Base-by-base conservation (phyloP, 192 early-diverging fungal genomes). In the Coemansia biformis region DNA sequence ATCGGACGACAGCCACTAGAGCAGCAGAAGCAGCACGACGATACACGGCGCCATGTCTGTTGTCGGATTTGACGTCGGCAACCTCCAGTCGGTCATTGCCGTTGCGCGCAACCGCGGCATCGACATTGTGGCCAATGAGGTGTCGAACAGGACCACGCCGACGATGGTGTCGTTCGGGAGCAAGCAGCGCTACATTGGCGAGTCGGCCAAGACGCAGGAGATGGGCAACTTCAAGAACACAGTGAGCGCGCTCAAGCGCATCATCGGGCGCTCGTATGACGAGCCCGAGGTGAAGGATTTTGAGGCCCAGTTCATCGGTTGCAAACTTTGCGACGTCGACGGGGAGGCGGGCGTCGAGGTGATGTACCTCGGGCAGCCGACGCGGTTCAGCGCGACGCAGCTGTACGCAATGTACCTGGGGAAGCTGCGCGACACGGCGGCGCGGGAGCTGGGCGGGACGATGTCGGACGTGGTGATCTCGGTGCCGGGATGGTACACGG, bases 191-290 rank as follows among this genome's bases (percentile, higher is more conserved):
- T 94, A 81, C 66, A 79, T 98, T 38, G 95, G 95, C 51, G 95
- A 98, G 78, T 69, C 85, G 38, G 95, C 92, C 22, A 96, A 96
- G 76, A 94, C 85, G 28, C 84, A 86, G 69, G 92, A 98, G 74
- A 84, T 96, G 63, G 88, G 86, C 66, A 98, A 98, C 80, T 94
- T 94, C 74, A 94, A 95, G 74, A 93, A 92, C 78, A 98, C 95
- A 59, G 81, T 94, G 41, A 73, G 74, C 18, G 78, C 83, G 21
- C 76, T 98, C 65, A 98, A 98, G 82, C 91, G 95, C 53, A 68
- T 98, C 39, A 77, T 84, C 42, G 92, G 95, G 35, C 89, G 91
- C 54, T 81, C 84, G 37, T 91, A 81, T 66, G 66, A 68, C 23
- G 92, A 96, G 65, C 84, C 85, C 37, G 92, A 95, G 54, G 72